A percentile compares a stretch with the other conserved stretches of the same genome.
Evolutionary conservation across 2,329 filamentous ascomycete genomes (phyloP).

Genomic region (Penicillium digitatum): DNA sequence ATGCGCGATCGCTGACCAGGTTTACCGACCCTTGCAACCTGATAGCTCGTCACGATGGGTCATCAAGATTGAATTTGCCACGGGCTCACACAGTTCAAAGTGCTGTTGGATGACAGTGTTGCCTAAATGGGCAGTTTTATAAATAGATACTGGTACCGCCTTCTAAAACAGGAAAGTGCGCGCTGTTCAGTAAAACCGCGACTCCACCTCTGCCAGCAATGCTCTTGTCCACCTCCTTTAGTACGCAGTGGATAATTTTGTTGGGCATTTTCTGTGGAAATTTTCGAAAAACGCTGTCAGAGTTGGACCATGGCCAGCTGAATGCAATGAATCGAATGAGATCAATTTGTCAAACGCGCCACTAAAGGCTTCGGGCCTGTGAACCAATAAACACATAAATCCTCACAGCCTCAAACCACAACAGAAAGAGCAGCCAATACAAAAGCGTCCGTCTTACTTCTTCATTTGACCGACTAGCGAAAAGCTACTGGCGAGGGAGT

Average conservation of each 20-base stretch:
- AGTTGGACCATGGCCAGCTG: not conserved
- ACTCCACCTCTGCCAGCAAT: constrained; percentile 49
- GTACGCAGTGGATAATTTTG: constrained; percentile 49
- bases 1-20: constrained; percentile 40
- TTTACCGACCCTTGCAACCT: constrained; percentile 45
- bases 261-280: constrained; percentile 32
- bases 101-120: not conserved
- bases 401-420: not conserved
- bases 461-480: not conserved
- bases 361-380: not conserved
- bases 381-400: not conserved
- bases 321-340: not conserved
- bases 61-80: constrained; percentile 48
- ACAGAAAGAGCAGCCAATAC: not conserved
- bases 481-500: not conserved
- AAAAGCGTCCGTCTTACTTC: not conserved
- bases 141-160: not conserved
- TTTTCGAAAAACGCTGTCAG: not conserved
- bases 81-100: constrained; percentile 44
- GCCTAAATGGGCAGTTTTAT: not conserved
- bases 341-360: not conserved
- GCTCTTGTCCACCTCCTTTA: constrained; percentile 45
- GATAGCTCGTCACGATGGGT: constrained; percentile 50
- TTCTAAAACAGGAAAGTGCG: constrained; percentile 29
- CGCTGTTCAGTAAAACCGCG: constrained; percentile 47